A percentile compares a stretch with the other conserved stretches of the same genome.
phyloP scores from a whole-genome alignment of 306 rosid species.

The Cicer pinnatifidum region DNA sequence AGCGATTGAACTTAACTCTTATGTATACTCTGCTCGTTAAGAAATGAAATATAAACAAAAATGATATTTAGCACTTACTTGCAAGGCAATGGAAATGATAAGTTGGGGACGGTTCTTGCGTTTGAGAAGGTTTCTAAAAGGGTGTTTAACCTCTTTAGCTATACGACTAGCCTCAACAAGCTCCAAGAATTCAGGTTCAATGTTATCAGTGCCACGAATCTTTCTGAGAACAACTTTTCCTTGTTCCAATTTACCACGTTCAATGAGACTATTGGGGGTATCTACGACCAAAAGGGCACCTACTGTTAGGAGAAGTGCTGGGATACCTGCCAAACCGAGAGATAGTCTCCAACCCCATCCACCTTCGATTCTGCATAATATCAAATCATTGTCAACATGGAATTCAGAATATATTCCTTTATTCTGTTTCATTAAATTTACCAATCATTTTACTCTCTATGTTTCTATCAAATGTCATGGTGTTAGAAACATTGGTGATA shows the following conservation, averaged over 20 bases:
- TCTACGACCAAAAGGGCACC: slow-evolving; percentile 84
- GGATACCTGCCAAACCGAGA: slow-evolving; percentile 83
- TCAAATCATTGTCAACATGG: too few species aligned
- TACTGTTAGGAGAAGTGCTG: slow-evolving; percentile 71
- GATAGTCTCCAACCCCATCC: slow-evolving; percentile 99
- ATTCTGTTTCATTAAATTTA: too few species aligned
- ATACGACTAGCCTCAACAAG: slow-evolving; percentile 83
- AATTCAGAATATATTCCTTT: too few species aligned
- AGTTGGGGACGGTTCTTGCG: slow-evolving; percentile 84
- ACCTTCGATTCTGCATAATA: slow-evolving; percentile 60
- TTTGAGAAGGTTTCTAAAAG: slow-evolving; percentile 74
- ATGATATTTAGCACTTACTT: slow-evolving; percentile 43
- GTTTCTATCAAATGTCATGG: too few species aligned
- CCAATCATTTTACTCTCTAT: too few species aligned
- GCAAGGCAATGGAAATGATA: slow-evolving; percentile 74
- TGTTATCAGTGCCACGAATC: slow-evolving; percentile 75
- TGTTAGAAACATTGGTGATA: too few species aligned
- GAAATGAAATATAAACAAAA: too few species aligned
- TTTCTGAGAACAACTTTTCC: slow-evolving; percentile 72
- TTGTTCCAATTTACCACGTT: slow-evolving; percentile 77
- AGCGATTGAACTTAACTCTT: neutral
- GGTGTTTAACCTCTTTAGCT: slow-evolving; percentile 74
- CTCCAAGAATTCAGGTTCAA: slow-evolving; percentile 80
- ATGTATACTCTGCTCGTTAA: too few species aligned
- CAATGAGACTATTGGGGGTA: slow-evolving; percentile 91